Evolutionary conservation across 2,329 filamentous ascomycete species (phyloP), one percentile per base, ranked within the genome.

Genomic region (Beauveria bassiana): DNA sequence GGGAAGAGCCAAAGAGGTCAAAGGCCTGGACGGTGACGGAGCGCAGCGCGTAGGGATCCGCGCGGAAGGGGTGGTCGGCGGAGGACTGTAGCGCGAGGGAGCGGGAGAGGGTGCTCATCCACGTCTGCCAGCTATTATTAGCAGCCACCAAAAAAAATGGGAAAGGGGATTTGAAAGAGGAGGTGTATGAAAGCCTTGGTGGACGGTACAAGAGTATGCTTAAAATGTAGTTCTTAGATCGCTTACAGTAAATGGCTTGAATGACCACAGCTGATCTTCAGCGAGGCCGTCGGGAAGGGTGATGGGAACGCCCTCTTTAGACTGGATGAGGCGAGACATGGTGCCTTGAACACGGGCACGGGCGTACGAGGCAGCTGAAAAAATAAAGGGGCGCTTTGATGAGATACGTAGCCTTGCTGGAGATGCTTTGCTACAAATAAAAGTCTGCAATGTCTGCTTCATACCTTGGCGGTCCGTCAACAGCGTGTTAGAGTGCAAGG

Each of bases 11-110:
- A 64, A 84, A 86, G 34, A 77, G 70, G 68, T 85, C 83, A 64
- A 78, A 79, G 20, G 81, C 75, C 68, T 86, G 82, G 61, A 86
- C 67, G 0, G 73, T 78, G 64, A 86, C 72, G 63, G 74, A 74
- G 57, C 74, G 77, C 0, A 86, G 78, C 7, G 68, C 61, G 70
- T 86, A 86, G 1, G 83, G 82, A 62, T 80, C 76, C 0, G 66
- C 14, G 71, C 83, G 76, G 74, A 86, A 86, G 7, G 81, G 79
- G 66, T 85, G 81, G 20, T 70, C 65, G 3, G 71, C 45, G 60
- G 73, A 66, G 18, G 67, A 64, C 65, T 85, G 82, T 0, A 79
- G 74, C 20, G 69, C 60, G 40, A 84, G 77, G 20, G 81, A 82
- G 54, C 66, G 71, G 22, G 71, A 72, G 40, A 85, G 71, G 16